phyloP scores from a whole-genome alignment of 371 early-diverging fungal species.

The Mortierella sp. region DNA sequence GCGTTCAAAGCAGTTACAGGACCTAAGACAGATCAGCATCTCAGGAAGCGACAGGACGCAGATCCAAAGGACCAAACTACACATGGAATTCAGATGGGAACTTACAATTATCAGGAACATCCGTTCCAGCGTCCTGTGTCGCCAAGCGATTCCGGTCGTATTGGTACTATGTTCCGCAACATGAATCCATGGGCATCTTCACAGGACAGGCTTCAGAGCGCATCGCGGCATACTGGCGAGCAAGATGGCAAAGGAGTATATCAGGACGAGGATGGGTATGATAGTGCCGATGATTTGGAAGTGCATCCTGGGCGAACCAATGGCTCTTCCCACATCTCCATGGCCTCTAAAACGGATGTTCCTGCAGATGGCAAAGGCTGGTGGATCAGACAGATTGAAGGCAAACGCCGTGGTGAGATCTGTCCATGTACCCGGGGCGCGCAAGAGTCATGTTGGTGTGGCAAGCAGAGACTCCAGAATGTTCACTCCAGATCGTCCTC shows the following conservation, averaged over 20 bases:
- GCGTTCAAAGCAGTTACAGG: background rate
- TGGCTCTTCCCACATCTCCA: conserved; percentile 1
- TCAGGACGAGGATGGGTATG: background rate
- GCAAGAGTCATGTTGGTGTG: conserved; percentile 34
- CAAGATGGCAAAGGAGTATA: conserved; percentile 1
- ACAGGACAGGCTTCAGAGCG: conserved; percentile 1
- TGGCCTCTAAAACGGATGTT: conserved; percentile 14
- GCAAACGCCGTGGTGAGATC: conserved; percentile 37
- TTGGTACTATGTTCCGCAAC: conserved; percentile 8
- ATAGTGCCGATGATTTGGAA: conserved; percentile 3
- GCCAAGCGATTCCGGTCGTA: background rate
- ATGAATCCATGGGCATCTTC: conserved; percentile 4
- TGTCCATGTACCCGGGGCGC: conserved; percentile 27
- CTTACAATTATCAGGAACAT: conserved; percentile 1
- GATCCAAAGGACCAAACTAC: conserved; percentile 2
- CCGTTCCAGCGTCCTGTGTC: conserved; percentile 2
- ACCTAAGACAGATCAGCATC: background rate
- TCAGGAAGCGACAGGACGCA: background rate
- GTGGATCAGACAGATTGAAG: conserved; percentile 50
- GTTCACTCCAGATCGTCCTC: background rate
- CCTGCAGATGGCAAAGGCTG: conserved; percentile 43
- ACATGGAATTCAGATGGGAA: background rate
- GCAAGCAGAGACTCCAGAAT: conserved; percentile 17
- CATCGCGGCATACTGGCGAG: conserved; percentile 6
- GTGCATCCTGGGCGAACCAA: background rate